Conservation (phyloP, 2,329 filamentous ascomycete species). For the Microcyclospora tardicrescens region DNA sequence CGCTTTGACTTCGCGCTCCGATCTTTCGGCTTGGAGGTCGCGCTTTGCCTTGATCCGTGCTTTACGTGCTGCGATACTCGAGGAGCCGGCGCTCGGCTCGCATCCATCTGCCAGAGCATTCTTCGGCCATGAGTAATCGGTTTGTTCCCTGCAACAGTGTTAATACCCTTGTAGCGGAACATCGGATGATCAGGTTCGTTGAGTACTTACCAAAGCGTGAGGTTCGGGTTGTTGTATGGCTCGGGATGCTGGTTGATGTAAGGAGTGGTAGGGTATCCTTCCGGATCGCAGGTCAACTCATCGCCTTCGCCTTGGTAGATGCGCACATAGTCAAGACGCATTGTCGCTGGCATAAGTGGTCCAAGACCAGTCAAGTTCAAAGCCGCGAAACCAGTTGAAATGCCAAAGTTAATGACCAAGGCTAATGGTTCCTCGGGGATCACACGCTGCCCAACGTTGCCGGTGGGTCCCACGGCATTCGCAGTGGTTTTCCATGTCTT, state of each 20-base stretch:
- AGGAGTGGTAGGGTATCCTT: conserved; percentile 51
- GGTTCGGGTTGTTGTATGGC: conserved; percentile 50
- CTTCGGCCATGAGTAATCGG: conserved; percentile 46
- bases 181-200: conserved; percentile 8
- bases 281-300: conserved; percentile 51
- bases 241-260: conserved; percentile 52
- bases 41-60: conserved; percentile 2
- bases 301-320: conserved; percentile 54
- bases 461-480: conserved; percentile 51
- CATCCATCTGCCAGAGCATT: conserved; percentile 50
- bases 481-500: conserved; percentile 52
- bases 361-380: conserved; percentile 46
- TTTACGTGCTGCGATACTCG: conserved; percentile 2
- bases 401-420: conserved; percentile 56
- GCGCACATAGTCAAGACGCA: conserved; percentile 56
- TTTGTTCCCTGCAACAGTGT: conserved; percentile 26
- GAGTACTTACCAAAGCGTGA: conserved; percentile 46
- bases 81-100: conserved; percentile 9
- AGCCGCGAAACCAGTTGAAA: conserved; percentile 52
- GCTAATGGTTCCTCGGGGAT: conserved; percentile 57
- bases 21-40: too few relatives aligned
- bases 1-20: too few relatives aligned
- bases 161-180: conserved; percentile 1
- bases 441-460: conserved; percentile 53
- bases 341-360: conserved; percentile 47